Base-by-base conservation (phyloP, 805 yeast genomes). In the Monosporozyma unispora region DNA sequence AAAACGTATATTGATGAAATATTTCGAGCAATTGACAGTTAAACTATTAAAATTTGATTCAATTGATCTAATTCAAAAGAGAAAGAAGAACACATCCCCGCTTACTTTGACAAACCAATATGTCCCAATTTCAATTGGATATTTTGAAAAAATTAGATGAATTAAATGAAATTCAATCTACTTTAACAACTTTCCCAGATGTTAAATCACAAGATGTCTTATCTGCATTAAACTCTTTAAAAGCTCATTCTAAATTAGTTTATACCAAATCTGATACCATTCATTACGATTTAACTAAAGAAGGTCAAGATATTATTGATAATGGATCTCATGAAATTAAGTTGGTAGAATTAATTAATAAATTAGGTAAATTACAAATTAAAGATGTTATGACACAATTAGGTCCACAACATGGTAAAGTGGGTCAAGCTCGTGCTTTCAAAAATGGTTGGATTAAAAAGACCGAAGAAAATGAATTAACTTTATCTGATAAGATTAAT, bases 351-450 rank as follows among this genome's bases (percentile, higher is more conserved):
- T 88, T 93, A 43, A 73, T 85, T 49, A 77, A 80, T 58, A 73
- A 83, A 44, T 69, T 90, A 46, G 95, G 85, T 50, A 89, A 91
- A 35, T 75, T 93, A 60, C 87, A 85, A 63, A 82, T 93, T 58
- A 67, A 65, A 50, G 97, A 91, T 48, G 87, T 85, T 48, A 70
- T 71, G 46, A 65, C 81, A 49, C 77, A 83, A 56, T 73, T 91
- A 70, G 97, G 97, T 50, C 72, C 80, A 47, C 72, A 79, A 45
- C 80, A 80, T 52, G 98, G 97, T 54, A 82, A 83, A 59, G 77
- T 91, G 55, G 99, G 99, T 54, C 99, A 93, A 72, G 96, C 95
- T 58, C 82, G 90, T 62, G 99, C 98, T 16, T 95, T 93, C 78
- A 91, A 89, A 70, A 90, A 90, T 68, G 95, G 95, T 40, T 93